Percentiles rank a stretch among this genome's conserved stretches.
These are phyloP conservation scores for Boletus vinaceobasis DNA, from an alignment of 768 basidiomycete species.

Conservation along the genomic window DNA sequence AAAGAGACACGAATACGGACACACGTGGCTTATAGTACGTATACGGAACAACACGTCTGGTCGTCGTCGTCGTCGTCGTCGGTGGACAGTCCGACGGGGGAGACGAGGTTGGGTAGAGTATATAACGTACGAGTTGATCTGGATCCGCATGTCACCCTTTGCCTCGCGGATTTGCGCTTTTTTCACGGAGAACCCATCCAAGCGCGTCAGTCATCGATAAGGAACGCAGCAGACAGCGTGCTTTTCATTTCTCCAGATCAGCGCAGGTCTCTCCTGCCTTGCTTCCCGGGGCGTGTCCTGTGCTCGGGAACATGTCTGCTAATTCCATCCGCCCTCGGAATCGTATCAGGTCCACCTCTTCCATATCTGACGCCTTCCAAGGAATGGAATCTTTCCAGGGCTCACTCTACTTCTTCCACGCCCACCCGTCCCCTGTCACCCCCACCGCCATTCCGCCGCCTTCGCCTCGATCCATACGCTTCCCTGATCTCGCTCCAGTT, in stretches of 20 bases:
- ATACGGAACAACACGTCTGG: neutral
- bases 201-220: constrained; percentile 24
- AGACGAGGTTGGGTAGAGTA: neutral
- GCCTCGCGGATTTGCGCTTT: constrained; percentile 26
- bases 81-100: neutral
- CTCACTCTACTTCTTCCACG: constrained; percentile 3
- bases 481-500: constrained; percentile 33
- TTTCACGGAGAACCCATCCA: constrained; percentile 1
- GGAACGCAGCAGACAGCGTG: constrained; percentile 21
- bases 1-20: constrained; percentile 5
- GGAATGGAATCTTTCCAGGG: constrained; percentile 21
- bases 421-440: constrained; percentile 7
- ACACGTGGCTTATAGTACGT: constrained; percentile 17
- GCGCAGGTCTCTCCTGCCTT: constrained; percentile 16
- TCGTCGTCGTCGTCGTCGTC: neutral
- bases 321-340: constrained; percentile 19
- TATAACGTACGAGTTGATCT: constrained; percentile 21
- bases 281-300: constrained; percentile 19
- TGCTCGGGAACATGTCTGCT: constrained; percentile 18
- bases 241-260: constrained; percentile 32
- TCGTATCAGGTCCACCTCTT: constrained; percentile 9
- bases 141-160: constrained; percentile 23
- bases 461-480: constrained; percentile 1
- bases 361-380: constrained; percentile 15
- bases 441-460: constrained; percentile 6